Evolutionary conservation across 495 filamentous ascomycete genomes (phyloP).

Genomic region (Trichocladium uniseriatum): DNA sequence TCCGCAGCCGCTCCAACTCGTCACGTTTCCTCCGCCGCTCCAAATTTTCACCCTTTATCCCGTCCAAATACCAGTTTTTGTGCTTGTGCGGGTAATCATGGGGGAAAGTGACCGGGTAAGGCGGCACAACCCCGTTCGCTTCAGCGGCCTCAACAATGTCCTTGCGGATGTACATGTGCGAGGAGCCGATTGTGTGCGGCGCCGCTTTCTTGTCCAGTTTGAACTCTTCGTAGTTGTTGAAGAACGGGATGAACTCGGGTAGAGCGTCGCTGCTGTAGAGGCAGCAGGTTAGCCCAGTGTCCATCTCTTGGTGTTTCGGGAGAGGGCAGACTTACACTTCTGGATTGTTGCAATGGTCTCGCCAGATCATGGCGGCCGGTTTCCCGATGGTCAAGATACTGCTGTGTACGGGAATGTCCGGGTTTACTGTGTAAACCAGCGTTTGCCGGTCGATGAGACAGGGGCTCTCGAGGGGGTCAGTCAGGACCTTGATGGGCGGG

Average conservation of each 20-base stretch:
- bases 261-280: not conserved
- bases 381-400: not conserved
- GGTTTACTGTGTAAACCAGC: slow-evolving; percentile 3
- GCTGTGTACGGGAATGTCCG: not conserved
- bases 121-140: not conserved
- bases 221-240: slow-evolving; percentile 3
- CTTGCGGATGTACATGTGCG: slow-evolving; percentile 8
- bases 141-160: slow-evolving; percentile 3
- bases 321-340: not conserved
- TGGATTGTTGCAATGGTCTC: not conserved
- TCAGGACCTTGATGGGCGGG: not conserved
- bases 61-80: slow-evolving; percentile 1
- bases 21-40: not conserved
- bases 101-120: slow-evolving; percentile 5
- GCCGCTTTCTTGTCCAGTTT: not conserved
- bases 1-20: not conserved
- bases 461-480: not conserved
- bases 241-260: not conserved
- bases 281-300: too few relatives aligned
- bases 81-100: not conserved
- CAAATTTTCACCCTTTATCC: not conserved
- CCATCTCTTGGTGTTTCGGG: too few relatives aligned
- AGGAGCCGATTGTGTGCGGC: slow-evolving; percentile 4
- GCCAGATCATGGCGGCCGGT: slow-evolving; percentile 8
- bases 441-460: not conserved